These are phyloP conservation scores for Colletotrichum plurivorum DNA, from an alignment of 2,329 filamentous ascomycete species.

Conservation along the genomic window DNA sequence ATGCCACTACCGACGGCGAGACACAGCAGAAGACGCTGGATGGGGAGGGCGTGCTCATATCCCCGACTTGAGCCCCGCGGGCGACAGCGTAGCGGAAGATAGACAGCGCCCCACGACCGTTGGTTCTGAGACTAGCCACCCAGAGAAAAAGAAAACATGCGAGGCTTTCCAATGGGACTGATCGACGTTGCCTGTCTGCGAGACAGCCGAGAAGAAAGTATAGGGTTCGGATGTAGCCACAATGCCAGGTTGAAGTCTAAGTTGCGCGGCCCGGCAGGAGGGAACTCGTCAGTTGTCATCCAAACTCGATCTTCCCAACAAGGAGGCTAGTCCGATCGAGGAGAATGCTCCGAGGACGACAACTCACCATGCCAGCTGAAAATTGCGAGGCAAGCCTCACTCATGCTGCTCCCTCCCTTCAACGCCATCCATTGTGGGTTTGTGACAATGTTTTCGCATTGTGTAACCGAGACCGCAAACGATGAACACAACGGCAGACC, in stretches of 20 bases:
- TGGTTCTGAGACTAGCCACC: conserved; percentile 15
- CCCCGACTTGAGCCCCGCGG: not conserved
- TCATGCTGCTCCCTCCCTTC: not conserved
- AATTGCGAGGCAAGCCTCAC: conserved; percentile 1
- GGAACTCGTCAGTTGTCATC: conserved; percentile 27
- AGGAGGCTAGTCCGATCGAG: conserved; percentile 28
- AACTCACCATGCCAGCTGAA: not conserved
- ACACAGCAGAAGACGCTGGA: conserved; percentile 12
- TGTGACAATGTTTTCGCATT: not conserved
- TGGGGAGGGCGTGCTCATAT: conserved; percentile 15
- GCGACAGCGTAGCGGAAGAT: conserved; percentile 19
- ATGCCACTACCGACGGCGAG: conserved; percentile 7
- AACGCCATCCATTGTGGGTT: not conserved
- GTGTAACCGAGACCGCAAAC: not conserved
- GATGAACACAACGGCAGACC: not conserved
- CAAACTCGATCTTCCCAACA: conserved; percentile 15
- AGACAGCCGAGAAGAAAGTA: conserved; percentile 31
- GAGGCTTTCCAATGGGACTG: conserved; percentile 6
- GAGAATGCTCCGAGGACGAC: conserved; percentile 11
- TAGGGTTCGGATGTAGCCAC: conserved; percentile 3
- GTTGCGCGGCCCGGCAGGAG: conserved; percentile 14
- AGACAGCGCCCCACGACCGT: conserved; percentile 10
- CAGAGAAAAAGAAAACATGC: conserved; percentile 11
- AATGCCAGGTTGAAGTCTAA: conserved; percentile 10
- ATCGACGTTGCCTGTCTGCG: conserved; percentile 3